A percentile compares a stretch with the other conserved stretches of the same genome.
These are phyloP conservation scores for Alloteropsis semialata DNA, from an alignment of 176 grass and related monocot species.

Conservation along the genomic window DNA sequence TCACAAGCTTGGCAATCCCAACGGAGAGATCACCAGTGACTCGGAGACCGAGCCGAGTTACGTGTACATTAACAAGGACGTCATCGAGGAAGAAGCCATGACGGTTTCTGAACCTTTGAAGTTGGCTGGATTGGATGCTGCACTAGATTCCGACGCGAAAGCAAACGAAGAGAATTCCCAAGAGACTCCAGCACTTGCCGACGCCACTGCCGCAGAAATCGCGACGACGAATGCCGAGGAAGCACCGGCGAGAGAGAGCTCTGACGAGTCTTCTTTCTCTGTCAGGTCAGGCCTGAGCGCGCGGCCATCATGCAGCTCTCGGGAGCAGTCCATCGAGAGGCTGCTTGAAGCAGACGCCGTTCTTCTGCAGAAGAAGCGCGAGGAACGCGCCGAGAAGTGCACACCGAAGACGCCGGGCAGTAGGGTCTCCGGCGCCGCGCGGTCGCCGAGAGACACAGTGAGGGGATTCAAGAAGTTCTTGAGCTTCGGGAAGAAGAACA, in stretches of 20 bases:
- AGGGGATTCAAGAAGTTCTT: constrained; percentile 70
- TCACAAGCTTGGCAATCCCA: background rate
- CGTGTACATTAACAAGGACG: constrained; percentile 39
- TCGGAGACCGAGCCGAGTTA: constrained; percentile 45
- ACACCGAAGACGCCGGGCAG: constrained; percentile 3
- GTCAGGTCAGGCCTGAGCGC: constrained; percentile 37
- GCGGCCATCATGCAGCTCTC: constrained; percentile 46
- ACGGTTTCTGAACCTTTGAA: background rate
- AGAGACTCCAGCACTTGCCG: background rate
- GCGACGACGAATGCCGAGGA: constrained; percentile 28
- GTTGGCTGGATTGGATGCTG: background rate
- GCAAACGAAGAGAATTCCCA: background rate
- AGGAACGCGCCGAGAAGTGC: constrained; percentile 24
- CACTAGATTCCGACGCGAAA: background rate
- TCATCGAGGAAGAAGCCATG: background rate
- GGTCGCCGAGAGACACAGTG: constrained; percentile 30
- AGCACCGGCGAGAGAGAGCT: constrained; percentile 41
- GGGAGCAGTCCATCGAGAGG: constrained; percentile 38
- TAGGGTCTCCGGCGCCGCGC: constrained; percentile 7
- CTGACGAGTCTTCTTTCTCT: constrained; percentile 44
- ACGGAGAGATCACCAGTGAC: constrained; percentile 37
- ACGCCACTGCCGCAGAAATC: background rate
- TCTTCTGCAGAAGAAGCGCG: constrained; percentile 55
- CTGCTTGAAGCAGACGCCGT: constrained; percentile 41
- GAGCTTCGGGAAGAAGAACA: constrained; percentile 73